These are phyloP conservation scores for Apophysomyces trapeziformis DNA, from an alignment of 371 early-diverging fungal genomes.

Conservation along the genomic window DNA sequence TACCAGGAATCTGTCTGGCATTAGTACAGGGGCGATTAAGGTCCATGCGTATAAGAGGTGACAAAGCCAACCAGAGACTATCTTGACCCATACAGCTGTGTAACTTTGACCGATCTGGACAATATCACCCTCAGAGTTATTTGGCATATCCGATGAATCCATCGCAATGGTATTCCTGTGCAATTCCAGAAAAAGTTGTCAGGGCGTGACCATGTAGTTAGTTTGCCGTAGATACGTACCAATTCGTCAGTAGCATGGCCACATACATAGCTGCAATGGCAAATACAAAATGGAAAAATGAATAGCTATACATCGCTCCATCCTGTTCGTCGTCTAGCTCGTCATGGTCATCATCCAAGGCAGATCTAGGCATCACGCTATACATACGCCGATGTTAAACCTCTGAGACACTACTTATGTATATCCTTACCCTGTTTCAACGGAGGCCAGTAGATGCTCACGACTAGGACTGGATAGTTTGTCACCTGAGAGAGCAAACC, in stretches of 20 bases:
- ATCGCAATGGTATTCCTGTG: conserved; percentile 48
- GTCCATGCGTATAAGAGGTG: conserved; percentile 88
- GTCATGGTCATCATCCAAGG: conserved; percentile 56
- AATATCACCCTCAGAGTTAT: conserved; percentile 47
- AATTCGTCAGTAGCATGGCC: conserved; percentile 94
- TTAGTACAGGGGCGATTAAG: conserved; percentile 83
- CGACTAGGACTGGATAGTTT: conserved; percentile 37
- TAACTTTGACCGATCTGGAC: conserved; percentile 87
- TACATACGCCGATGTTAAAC: neutral
- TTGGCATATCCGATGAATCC: conserved; percentile 25
- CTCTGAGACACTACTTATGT: neutral
- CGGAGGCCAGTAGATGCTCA: conserved; percentile 65
- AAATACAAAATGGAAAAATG: conserved; percentile 97
- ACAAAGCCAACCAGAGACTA: conserved; percentile 91
- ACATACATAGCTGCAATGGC: conserved; percentile 93
- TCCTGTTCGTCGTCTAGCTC: conserved; percentile 84
- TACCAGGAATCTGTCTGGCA: conserved; percentile 81
- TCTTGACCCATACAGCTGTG: conserved; percentile 95
- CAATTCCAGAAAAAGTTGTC: neutral
- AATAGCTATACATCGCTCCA: conserved; percentile 90
- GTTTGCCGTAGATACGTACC: conserved; percentile 55
- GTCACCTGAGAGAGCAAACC: neutral
- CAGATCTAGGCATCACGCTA: conserved; percentile 73
- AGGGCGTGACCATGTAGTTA: neutral
- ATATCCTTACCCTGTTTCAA: conserved; percentile 62